Base-by-base conservation (phyloP, 306 rosid genomes). In the Arachis hypogaea region DNA sequence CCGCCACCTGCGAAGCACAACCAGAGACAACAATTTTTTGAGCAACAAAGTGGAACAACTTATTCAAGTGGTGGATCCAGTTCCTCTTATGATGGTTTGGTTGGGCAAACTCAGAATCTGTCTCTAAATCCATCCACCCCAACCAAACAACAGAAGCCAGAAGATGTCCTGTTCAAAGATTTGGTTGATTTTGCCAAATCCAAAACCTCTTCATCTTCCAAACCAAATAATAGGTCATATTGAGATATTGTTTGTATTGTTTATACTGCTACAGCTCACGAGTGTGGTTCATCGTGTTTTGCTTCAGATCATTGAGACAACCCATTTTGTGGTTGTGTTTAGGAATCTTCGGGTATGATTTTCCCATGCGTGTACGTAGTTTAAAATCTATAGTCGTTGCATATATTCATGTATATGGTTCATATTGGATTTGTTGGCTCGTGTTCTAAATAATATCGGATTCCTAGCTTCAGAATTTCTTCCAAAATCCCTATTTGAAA, bases 131-230 rank as follows among this genome's bases (percentile, higher is more conserved):
- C 89, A 30, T 79, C 89, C 7, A 71, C 85, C 49, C 87, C 92
- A 16, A 71, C 84, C 57, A 90, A 90, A 72, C 83, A 87, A 69
- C 89, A 81, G 68, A 92, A 88, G 72, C 83, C 88, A 64, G 96
- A 92, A 76, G 97, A 94, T 77, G 97, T 78, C 30, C 89, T 88
- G 14, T 92, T 95, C 87, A 90, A 90, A 66, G 93, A 92, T 78
- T 90, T 90, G 0, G 89, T 92, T 78, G 99, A 92, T 82, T 88
- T 88, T 70, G 96, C 96, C 3, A 95, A 90, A 82, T 84, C 96
- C 36, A 87, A 90, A 70, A 89, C 96, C 41, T 88, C 99, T 46
- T 86, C 93, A 9, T 76, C 97, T 60, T 78, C 98, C 7, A 88
- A 84, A 10, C 82, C 92, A 61, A 92, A 89, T 75, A 85, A 89